Evolutionary conservation across 805 yeast genomes (phyloP), one percentile per base, ranked within the genome.

Genomic region (Wickerhamiella kazuoi): DNA sequence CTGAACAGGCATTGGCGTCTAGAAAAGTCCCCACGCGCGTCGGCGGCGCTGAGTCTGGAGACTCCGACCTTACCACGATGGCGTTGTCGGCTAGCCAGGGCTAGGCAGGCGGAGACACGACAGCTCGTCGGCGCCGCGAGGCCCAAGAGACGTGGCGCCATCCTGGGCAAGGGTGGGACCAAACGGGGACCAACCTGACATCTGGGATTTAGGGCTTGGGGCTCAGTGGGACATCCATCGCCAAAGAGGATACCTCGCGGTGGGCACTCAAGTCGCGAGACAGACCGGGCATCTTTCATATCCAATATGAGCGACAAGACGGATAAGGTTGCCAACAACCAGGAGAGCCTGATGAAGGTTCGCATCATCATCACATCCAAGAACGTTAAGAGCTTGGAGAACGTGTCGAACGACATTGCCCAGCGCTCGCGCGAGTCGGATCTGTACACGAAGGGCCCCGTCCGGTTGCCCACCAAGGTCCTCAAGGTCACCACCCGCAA

Each of bases 391-490:
- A 90, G 81, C 71, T 76, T 90, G 65, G 98, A 90, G 76, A 80
- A 79, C 50, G 96, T 90, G 60, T 83, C 93, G 59, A 72, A 77
- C 61, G 79, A 76, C 79, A 80, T 87, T 62, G 72, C 86, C 69
- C 67, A 64, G 66, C 84, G 82, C 62, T 95, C 97, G 66, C 71
- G 71, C 66, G 72, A 71, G 65, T 68, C 74, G 70, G 68, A 79
- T 60, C 74, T 86, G 62, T 41, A 39, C 41, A 84, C 83, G 79
- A 87, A 84, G 76, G 99, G 99, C 65, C 98, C 98, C 58, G 94
- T 90, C 63, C 86, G 98, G 81, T 71, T 90, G 73, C 99, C 99
- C 74, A 90, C 98, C 71, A 90, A 86, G 80, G 90, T 80, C 59
- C 80, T 90, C 64, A 83, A 80, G 71, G 74, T 90, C 72, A 74